phyloP scores from a whole-genome alignment of 129 eudicot species.

The Saussurea involucrata region DNA sequence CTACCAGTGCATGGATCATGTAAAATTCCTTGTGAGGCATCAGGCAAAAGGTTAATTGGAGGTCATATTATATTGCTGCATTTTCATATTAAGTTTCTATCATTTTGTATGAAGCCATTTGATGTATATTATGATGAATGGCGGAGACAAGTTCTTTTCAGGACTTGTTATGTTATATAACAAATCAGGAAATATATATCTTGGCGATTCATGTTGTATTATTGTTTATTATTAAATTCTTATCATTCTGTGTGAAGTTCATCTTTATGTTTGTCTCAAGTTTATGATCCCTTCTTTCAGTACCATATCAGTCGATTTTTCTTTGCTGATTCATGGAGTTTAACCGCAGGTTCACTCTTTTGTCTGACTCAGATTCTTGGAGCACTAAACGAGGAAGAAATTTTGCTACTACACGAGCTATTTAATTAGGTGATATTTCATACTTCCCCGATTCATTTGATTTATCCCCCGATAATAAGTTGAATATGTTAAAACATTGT shows the following conservation, averaged over 20 bases:
- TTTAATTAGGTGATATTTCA: constrained; percentile 62
- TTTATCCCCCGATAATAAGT: not conserved
- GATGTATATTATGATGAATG: not conserved
- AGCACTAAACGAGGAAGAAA: constrained; percentile 76
- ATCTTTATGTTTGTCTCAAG: not conserved
- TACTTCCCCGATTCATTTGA: constrained; percentile 2
- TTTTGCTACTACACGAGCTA: constrained; percentile 56
- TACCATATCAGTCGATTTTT: constrained; percentile 20
- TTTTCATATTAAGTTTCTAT: not conserved
- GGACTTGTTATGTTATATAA: not conserved
- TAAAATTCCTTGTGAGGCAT: not conserved
- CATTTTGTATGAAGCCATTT: not conserved
- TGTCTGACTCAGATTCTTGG: constrained; percentile 78
- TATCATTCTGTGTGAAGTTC: not conserved
- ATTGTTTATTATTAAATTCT: not conserved
- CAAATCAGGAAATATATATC: not conserved
- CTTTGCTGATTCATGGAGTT: constrained; percentile 44
- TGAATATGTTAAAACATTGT: too few species aligned
- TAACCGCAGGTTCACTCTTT: constrained; percentile 58
- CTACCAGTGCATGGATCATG: constrained; percentile 6
- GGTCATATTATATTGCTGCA: not conserved
- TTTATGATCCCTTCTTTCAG: constrained; percentile 4
- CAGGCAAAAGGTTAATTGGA: not conserved
- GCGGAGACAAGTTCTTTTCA: not conserved
- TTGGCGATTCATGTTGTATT: not conserved